These are phyloP conservation scores for Trichoderma atroviride DNA, from an alignment of 2,329 filamentous ascomycete species.

Conservation along the genomic window DNA sequence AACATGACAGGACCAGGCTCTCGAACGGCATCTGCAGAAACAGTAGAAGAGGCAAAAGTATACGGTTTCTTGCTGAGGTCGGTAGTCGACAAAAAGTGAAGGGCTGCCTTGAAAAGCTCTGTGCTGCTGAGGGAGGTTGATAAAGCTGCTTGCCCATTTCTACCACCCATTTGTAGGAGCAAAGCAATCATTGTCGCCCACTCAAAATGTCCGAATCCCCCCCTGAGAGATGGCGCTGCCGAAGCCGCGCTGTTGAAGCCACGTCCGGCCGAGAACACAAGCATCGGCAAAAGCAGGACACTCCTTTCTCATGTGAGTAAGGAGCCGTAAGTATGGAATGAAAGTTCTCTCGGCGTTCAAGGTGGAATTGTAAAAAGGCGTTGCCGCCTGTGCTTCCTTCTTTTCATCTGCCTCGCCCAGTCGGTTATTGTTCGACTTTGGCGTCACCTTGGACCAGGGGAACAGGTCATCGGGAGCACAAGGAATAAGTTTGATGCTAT, in stretches of 20 bases:
- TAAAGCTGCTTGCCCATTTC: conserved; percentile 70
- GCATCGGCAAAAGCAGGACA: conserved; percentile 79
- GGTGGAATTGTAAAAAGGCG: conserved; percentile 87
- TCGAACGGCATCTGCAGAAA: conserved; percentile 42
- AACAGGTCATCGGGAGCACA: conserved; percentile 72
- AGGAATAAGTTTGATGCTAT: conserved; percentile 75
- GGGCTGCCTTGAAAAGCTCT: conserved; percentile 88
- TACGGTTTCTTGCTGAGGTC: conserved; percentile 72
- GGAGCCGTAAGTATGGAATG: conserved; percentile 71
- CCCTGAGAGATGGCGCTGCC: conserved; percentile 68
- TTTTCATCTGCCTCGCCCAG: conserved; percentile 49
- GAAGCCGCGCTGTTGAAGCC: conserved; percentile 88
- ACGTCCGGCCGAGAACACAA: conserved; percentile 81
- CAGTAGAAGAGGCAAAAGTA: conserved; percentile 46
- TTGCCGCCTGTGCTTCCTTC: conserved; percentile 53
- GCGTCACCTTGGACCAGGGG: conserved; percentile 68
- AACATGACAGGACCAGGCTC: conserved; percentile 70
- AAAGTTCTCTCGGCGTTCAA: conserved; percentile 77
- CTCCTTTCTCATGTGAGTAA: conserved; percentile 69
- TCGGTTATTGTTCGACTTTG: conserved; percentile 71
- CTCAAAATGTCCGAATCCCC: conserved; percentile 89
- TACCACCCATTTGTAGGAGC: conserved; percentile 75
- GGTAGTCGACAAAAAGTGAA: conserved; percentile 81
- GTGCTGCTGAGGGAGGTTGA: conserved; percentile 84
- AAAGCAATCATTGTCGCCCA: conserved; percentile 82